Evolutionary conservation across 2,329 filamentous ascomycete genomes (phyloP).

Genomic region (Fusarium sp.): DNA sequence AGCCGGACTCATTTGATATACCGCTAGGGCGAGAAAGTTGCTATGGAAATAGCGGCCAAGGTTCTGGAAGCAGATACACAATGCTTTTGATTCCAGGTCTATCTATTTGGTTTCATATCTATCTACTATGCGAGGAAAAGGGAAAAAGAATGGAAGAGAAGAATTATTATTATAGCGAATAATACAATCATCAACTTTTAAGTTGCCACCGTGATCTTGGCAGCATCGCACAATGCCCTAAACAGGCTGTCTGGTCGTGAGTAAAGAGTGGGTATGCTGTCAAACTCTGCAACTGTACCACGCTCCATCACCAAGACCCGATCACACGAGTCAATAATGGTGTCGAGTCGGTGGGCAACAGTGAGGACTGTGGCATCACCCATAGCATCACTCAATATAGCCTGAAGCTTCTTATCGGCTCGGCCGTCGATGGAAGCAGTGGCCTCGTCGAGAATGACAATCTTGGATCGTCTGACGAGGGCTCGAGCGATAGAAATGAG

Average conservation of each 20-base stretch:
- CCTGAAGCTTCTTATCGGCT: conserved; percentile 27
- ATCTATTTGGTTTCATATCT: too few species aligned
- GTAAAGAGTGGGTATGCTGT: conserved; percentile 15
- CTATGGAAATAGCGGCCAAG: too few species aligned
- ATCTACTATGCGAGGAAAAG: too few species aligned
- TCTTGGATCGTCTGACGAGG: conserved; percentile 12
- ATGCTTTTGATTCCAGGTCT: too few species aligned
- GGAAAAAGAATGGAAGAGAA: too few species aligned
- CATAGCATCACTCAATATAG: conserved; percentile 28
- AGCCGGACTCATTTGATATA: too few species aligned
- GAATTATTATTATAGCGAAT: too few species aligned
- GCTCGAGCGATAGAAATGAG: conserved; percentile 33
- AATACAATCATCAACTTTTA: too few species aligned
- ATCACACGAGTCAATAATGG: conserved; percentile 40
- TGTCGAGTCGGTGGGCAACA: conserved; percentile 42
- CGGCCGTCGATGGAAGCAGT: conserved; percentile 30
- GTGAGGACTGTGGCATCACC: conserved; percentile 38
- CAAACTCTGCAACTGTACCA: conserved; percentile 38
- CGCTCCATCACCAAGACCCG: conserved; percentile 39
- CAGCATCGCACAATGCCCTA: conserved; percentile 28
- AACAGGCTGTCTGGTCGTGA: conserved; percentile 13
- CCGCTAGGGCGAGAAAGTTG: too few species aligned
- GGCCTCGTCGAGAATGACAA: conserved; percentile 34
- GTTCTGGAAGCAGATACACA: too few species aligned
- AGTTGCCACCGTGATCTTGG: conserved; percentile 8